Conservation (phyloP, 2,329 filamentous ascomycete genomes). For the Verruconis gallopava region DNA sequence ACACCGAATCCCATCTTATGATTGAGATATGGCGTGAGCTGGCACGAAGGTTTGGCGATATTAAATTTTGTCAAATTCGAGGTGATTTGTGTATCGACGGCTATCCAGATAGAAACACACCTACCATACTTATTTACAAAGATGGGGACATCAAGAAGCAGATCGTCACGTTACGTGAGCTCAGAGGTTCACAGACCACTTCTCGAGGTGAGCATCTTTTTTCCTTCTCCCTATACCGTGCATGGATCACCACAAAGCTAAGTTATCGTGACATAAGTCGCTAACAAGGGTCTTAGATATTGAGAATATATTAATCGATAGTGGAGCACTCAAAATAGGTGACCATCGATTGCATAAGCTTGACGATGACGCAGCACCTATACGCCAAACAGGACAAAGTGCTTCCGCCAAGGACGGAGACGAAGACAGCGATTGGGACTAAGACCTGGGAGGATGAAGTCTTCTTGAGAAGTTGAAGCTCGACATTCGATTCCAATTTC, state of each 20-base stretch:
- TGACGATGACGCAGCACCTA: too few species aligned
- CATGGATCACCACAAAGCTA: background rate
- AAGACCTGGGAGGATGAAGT: too few species aligned
- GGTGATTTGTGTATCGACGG: slow-evolving; percentile 90
- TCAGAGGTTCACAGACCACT: slow-evolving; percentile 59
- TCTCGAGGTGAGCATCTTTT: slow-evolving; percentile 35
- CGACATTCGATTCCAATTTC: too few species aligned
- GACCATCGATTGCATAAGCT: too few species aligned
- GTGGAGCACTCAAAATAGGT: slow-evolving; percentile 64
- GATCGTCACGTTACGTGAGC: slow-evolving; percentile 71
- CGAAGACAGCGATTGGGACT: slow-evolving; percentile 51
- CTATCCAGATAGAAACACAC: slow-evolving; percentile 89
- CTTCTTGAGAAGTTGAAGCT: too few species aligned
- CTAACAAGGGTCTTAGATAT: slow-evolving; percentile 45
- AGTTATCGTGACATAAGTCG: too few species aligned
- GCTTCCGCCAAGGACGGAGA: slow-evolving; percentile 22
- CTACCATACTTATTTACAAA: slow-evolving; percentile 83
- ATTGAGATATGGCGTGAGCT: slow-evolving; percentile 77
- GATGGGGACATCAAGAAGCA: slow-evolving; percentile 88
- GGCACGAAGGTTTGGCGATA: slow-evolving; percentile 73
- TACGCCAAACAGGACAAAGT: too few species aligned
- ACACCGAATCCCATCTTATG: slow-evolving; percentile 72
- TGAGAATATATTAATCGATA: slow-evolving; percentile 66
- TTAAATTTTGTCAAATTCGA: slow-evolving; percentile 96
- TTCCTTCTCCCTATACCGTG: background rate